Percentiles rank a stretch among this genome's conserved stretches.
phyloP scores from a whole-genome alignment of 163 green algal genomes.

The Chlorella variabilis region DNA sequence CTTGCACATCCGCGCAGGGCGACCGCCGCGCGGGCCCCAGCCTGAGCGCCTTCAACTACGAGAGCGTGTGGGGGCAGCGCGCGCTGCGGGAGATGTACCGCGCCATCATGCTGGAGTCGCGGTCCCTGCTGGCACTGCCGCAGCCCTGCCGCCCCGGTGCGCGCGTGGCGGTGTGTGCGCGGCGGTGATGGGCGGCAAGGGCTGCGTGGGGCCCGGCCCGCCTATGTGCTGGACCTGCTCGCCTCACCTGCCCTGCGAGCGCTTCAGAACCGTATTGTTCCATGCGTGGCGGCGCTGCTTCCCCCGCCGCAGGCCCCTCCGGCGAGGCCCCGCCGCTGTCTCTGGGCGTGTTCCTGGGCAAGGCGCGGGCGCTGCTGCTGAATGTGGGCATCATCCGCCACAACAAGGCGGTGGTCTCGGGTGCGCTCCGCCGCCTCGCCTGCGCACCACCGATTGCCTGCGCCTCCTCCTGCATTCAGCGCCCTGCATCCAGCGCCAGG shows the following conservation, averaged over 20 bases:
- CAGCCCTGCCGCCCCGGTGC: constrained; percentile 17
- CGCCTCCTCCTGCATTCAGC: no score
- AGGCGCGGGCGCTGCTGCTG: constrained; percentile 55
- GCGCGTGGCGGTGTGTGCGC: neutral
- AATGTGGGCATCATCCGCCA: constrained; percentile 56
- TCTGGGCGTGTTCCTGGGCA: constrained; percentile 33
- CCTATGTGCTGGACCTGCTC: no score
- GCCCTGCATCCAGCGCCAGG: no score
- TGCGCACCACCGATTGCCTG: no score
- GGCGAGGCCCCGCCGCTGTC: constrained; percentile 18
- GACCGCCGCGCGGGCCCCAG: constrained; percentile 77
- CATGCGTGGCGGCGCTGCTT: neutral
- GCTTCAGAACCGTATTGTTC: no score
- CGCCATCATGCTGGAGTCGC: constrained; percentile 6
- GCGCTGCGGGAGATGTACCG: constrained; percentile 39
- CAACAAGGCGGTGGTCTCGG: constrained; percentile 32
- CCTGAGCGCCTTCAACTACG: constrained; percentile 77
- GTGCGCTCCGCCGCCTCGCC: neutral
- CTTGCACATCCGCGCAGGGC: constrained; percentile 47
- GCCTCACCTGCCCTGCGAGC: no score
- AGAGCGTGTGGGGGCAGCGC: constrained; percentile 55
- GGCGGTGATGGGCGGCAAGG: no score
- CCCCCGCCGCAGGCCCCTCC: neutral
- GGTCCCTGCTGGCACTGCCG: constrained; percentile 16
- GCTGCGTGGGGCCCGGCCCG: no score